These are phyloP conservation scores for Hymenoscyphus fraxineus DNA, from an alignment of 2,329 filamentous ascomycete species.

Conservation along the genomic window DNA sequence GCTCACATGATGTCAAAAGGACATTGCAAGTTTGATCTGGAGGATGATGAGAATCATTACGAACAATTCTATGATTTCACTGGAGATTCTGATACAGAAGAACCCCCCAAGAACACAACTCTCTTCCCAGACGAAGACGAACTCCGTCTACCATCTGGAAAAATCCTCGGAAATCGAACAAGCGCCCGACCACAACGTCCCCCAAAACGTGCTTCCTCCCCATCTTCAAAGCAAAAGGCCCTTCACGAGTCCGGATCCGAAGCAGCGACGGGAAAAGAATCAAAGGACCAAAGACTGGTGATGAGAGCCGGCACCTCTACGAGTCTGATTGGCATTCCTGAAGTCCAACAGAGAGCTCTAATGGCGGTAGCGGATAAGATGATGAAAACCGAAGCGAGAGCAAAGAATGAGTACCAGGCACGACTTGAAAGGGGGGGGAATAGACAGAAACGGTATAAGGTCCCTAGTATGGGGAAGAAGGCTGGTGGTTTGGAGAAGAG, in stretches of 20 bases:
- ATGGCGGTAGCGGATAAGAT: slow-evolving; percentile 26
- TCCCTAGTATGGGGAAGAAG: slow-evolving; percentile 25
- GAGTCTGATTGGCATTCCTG: slow-evolving; percentile 25
- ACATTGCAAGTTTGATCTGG: slow-evolving; percentile 44
- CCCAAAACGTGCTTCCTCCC: not conserved
- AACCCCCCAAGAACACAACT: slow-evolving; percentile 11
- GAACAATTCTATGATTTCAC: slow-evolving; percentile 41
- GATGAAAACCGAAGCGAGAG: slow-evolving; percentile 22
- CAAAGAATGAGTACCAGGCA: slow-evolving; percentile 24
- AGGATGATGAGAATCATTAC: slow-evolving; percentile 37
- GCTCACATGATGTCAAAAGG: slow-evolving; percentile 50
- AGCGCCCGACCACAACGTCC: slow-evolving; percentile 23
- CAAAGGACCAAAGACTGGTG: slow-evolving; percentile 8
- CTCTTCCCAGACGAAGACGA: slow-evolving; percentile 30
- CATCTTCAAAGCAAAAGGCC: not conserved
- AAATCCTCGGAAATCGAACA: slow-evolving; percentile 37
- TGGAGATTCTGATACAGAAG: slow-evolving; percentile 10
- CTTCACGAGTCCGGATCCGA: not conserved
- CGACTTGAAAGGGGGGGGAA: slow-evolving; percentile 28
- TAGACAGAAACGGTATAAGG: slow-evolving; percentile 30
- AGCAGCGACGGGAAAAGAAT: not conserved
- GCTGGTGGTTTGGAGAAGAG: slow-evolving; percentile 28
- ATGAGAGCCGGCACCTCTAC: slow-evolving; percentile 20
- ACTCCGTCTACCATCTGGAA: slow-evolving; percentile 31
- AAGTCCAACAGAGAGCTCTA: slow-evolving; percentile 26